phyloP scores from a whole-genome alignment of 2,329 filamentous ascomycete genomes.

The Harringtonia lauricola region DNA sequence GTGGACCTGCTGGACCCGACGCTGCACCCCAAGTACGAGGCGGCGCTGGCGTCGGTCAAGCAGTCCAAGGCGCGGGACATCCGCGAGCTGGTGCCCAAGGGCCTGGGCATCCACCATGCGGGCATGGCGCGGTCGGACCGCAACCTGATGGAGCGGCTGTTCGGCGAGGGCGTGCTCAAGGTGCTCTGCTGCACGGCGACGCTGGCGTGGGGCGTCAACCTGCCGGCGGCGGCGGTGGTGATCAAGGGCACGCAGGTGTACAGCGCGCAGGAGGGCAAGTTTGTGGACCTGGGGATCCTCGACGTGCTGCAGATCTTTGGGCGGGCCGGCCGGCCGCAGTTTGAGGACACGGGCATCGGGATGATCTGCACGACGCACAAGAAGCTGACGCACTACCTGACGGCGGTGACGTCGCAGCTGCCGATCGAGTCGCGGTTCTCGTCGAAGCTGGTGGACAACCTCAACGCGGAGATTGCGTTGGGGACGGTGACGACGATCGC shows the following conservation, averaged over 20 bases:
- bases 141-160: conserved; percentile 90
- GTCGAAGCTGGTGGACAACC: conserved; percentile 83
- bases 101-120: conserved; percentile 90
- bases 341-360: conserved; percentile 93
- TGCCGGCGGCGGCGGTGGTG: conserved; percentile 89
- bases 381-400: conserved; percentile 81
- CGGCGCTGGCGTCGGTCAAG: conserved; percentile 75
- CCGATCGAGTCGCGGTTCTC: conserved; percentile 98
- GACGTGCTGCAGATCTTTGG: conserved; percentile 98
- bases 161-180: conserved; percentile 84
- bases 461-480: conserved; percentile 89
- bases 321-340: conserved; percentile 93
- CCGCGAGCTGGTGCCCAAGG: conserved; percentile 79
- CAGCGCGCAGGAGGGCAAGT: conserved; percentile 91
- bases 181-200: conserved; percentile 98
- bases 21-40: conserved; percentile 67
- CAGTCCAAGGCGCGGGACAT: conserved; percentile 77
- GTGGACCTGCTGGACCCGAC: conserved; percentile 75
- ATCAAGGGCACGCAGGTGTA: conserved; percentile 98
- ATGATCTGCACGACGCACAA: conserved; percentile 98
- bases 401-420: conserved; percentile 87
- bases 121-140: conserved; percentile 92
- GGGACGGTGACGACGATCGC: conserved; percentile 91
- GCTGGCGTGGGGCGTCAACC: conserved; percentile 95
- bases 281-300: conserved; percentile 89